Percentiles rank a stretch among this genome's conserved stretches.
These are phyloP conservation scores for Huntiella bhutanensis DNA, from an alignment of 2,329 filamentous ascomycete species.

Conservation along the genomic window DNA sequence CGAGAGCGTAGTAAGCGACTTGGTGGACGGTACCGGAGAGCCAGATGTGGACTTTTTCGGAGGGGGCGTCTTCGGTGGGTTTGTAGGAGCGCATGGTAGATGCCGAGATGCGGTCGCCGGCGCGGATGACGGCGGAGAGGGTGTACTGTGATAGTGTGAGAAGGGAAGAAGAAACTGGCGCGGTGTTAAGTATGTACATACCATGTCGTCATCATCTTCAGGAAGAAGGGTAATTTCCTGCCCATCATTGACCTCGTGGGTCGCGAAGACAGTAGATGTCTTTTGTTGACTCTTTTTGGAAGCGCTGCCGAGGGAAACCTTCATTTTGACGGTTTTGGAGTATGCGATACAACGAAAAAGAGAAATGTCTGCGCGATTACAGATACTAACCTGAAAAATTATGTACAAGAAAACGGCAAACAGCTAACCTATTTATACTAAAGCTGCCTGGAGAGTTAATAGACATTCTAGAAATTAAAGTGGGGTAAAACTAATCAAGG, in stretches of 20 bases:
- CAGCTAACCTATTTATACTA: too few species aligned
- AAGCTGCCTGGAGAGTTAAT: too few species aligned
- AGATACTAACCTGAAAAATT: too few species aligned
- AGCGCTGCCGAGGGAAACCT: too few species aligned
- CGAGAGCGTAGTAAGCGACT: constrained; percentile 38
- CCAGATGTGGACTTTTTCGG: constrained; percentile 36
- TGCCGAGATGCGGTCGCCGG: constrained; percentile 33
- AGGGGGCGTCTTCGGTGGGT: constrained; percentile 28
- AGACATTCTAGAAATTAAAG: too few species aligned
- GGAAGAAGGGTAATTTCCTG: constrained; percentile 22
- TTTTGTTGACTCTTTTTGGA: too few species aligned
- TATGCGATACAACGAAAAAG: too few species aligned
- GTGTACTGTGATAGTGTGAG: neutral
- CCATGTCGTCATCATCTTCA: constrained; percentile 30
- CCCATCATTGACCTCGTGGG: constrained; percentile 23
- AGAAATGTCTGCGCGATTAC: too few species aligned
- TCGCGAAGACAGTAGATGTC: constrained; percentile 12
- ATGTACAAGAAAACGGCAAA: too few species aligned
- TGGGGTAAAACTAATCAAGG: too few species aligned
- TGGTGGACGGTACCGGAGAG: constrained; percentile 37
- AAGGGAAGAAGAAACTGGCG: constrained; percentile 4
- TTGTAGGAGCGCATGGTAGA: constrained; percentile 37
- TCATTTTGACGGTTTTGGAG: too few species aligned
- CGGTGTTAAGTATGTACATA: constrained; percentile 13
- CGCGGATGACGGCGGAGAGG: constrained; percentile 39